Percentiles rank a stretch among this genome's conserved stretches.
Conservation (phyloP, 2,329 filamentous ascomycete genomes). For the Fusarium tricinctum region DNA sequence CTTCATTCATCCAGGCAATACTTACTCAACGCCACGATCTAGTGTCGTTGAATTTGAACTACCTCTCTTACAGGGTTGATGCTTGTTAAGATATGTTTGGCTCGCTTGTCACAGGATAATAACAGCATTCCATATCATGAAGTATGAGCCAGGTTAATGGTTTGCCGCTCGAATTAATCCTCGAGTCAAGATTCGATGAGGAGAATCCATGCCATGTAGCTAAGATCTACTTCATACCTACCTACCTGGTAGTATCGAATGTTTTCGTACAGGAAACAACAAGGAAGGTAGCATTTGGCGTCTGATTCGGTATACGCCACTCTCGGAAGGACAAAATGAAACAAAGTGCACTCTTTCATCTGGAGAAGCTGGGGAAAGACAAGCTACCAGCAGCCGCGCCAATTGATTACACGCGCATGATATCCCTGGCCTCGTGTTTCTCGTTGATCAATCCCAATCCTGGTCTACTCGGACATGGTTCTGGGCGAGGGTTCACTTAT, state of each 20-base stretch:
- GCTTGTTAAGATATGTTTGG: slow-evolving; percentile 17
- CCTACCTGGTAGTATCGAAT: slow-evolving; percentile 4
- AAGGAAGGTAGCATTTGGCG: slow-evolving; percentile 19
- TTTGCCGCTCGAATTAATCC: slow-evolving; percentile 13
- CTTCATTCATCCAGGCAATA: too few species aligned
- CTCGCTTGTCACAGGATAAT: slow-evolving; percentile 17
- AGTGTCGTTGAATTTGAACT: neutral
- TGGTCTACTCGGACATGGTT: slow-evolving; percentile 21
- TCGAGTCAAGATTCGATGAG: neutral
- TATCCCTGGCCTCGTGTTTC: slow-evolving; percentile 1
- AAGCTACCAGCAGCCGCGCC: slow-evolving; percentile 13
- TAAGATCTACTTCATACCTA: neutral
- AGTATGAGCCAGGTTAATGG: neutral
- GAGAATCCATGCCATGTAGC: slow-evolving; percentile 7
- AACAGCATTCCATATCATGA: neutral
- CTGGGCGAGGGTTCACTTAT: slow-evolving; percentile 15
- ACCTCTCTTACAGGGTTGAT: neutral
- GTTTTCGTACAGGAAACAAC: neutral
- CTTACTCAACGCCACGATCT: neutral
- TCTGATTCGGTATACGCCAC: slow-evolving; percentile 10
- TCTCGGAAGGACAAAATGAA: slow-evolving; percentile 4
- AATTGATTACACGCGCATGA: slow-evolving; percentile 12
- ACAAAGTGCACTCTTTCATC: slow-evolving; percentile 7
- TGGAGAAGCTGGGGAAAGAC: slow-evolving; percentile 5
- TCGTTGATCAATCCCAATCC: slow-evolving; percentile 23